phyloP scores from a whole-genome alignment of 1,284 basidiomycete genomes.

The Rhodotorula sp. region DNA sequence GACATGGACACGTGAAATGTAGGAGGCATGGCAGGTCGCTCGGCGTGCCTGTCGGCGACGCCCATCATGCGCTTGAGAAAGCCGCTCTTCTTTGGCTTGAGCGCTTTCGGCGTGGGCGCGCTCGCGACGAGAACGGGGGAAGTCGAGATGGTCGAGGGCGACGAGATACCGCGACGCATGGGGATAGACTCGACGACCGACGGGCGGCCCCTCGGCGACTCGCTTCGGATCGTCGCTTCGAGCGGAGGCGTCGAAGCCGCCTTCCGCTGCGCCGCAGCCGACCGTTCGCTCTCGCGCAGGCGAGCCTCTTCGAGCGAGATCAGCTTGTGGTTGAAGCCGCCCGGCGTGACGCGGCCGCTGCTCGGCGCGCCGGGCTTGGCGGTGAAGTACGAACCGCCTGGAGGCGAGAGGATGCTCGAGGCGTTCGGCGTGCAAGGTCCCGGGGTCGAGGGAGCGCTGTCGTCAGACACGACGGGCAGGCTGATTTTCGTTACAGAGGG shows the following conservation, averaged over 20 bases:
- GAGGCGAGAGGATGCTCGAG: background rate
- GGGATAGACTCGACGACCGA: constrained; percentile 11
- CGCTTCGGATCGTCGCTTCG: background rate
- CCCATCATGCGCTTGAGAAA: constrained; percentile 41
- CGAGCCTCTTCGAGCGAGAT: constrained; percentile 39
- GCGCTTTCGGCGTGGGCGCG: constrained; percentile 2
- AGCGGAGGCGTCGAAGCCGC: constrained; percentile 7
- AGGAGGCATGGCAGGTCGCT: background rate
- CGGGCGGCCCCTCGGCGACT: constrained; percentile 3
- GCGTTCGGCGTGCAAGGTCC: background rate
- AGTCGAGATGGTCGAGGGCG: constrained; percentile 5
- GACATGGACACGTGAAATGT: background rate
- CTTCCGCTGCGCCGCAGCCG: constrained; percentile 12
- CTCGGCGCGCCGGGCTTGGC: constrained; percentile 1
- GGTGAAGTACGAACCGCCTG: constrained; percentile 22
- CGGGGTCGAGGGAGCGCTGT: background rate
- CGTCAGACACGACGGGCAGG: constrained; percentile 1
- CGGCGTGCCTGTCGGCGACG: constrained; percentile 3
- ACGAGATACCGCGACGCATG: constrained; percentile 4
- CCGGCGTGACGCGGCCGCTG: background rate
- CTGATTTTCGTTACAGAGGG: constrained; percentile 20
- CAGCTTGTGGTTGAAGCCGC: constrained; percentile 27
- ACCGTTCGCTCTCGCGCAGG: constrained; percentile 24
- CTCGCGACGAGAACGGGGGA: background rate
- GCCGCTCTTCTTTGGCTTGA: constrained; percentile 37